A percentile compares a stretch with the other conserved stretches of the same genome.
Evolutionary conservation across 140 eudicot species (phyloP).

Genomic region (Senecio squalidus): DNA sequence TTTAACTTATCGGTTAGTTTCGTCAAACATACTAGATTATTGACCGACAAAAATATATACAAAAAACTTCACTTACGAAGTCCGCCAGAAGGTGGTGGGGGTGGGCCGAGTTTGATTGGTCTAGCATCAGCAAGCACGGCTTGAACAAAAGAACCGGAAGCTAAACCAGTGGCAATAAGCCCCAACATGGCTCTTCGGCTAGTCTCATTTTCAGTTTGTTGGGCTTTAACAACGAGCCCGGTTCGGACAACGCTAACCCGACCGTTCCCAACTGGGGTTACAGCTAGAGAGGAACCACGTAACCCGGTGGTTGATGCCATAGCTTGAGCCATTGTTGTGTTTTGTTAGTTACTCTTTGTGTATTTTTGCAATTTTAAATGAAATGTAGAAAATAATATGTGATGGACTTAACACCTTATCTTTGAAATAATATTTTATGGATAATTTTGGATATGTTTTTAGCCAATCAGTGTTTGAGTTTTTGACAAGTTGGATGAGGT

Average conservation of each 20-base stretch:
- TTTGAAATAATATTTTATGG: slow-evolving; percentile 18
- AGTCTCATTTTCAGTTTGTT: slow-evolving; percentile 62
- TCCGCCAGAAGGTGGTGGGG: slow-evolving; percentile 94
- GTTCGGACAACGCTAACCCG: slow-evolving; percentile 34
- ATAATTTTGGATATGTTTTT: slow-evolving; percentile 41
- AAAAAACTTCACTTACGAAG: slow-evolving; percentile 55
- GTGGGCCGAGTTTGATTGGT: slow-evolving; percentile 81
- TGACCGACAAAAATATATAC: too few species aligned
- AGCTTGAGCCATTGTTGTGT: slow-evolving; percentile 51
- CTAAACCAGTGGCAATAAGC: slow-evolving; percentile 82
- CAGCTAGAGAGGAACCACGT: slow-evolving; percentile 72
- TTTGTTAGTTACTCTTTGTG: slow-evolving; percentile 5
- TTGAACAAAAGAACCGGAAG: slow-evolving; percentile 63
- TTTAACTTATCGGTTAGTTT: too few species aligned
- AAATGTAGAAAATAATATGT: slow-evolving; percentile 27
- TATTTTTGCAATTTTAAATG: slow-evolving; percentile 13
- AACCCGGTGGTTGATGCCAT: slow-evolving; percentile 80
- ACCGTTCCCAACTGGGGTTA: slow-evolving; percentile 30
- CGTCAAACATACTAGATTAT: too few species aligned
- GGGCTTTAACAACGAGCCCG: slow-evolving; percentile 48
- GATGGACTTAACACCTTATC: slow-evolving; percentile 50
- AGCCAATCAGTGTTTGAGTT: slow-evolving; percentile 41
- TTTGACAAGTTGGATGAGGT: slow-evolving; percentile 48
- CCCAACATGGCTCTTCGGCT: slow-evolving; percentile 87
- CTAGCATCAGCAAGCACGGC: slow-evolving; percentile 85